These are phyloP conservation scores for Colletotrichum agaves DNA, from an alignment of 2,329 filamentous ascomycete genomes.

Conservation along the genomic window DNA sequence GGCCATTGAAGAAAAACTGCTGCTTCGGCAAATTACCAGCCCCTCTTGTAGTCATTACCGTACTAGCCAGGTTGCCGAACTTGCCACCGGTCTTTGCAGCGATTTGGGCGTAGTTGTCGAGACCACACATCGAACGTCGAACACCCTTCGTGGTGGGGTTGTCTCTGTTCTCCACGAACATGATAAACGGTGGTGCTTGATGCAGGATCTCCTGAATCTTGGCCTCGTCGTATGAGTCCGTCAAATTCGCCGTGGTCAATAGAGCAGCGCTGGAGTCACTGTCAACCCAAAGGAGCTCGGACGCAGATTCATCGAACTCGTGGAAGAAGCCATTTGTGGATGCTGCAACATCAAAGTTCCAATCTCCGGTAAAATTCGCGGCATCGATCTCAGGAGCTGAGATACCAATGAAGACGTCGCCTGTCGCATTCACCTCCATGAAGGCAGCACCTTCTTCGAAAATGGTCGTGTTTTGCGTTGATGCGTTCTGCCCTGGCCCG, in stretches of 20 bases:
- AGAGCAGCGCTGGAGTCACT: constrained; percentile 84
- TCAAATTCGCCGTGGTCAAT: constrained; percentile 81
- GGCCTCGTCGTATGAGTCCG: constrained; percentile 61
- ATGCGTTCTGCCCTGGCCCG: constrained; percentile 65
- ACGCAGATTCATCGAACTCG: constrained; percentile 62
- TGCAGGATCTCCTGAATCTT: constrained; percentile 65
- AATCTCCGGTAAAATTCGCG: constrained; percentile 70
- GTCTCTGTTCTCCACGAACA: constrained; percentile 78
- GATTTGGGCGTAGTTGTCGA: constrained; percentile 74
- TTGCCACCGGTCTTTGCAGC: constrained; percentile 65
- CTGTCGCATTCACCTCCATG: constrained; percentile 68
- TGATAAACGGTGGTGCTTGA: constrained; percentile 71
- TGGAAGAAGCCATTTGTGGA: constrained; percentile 86
- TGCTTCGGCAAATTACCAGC: constrained; percentile 78
- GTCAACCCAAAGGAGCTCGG: constrained; percentile 82
- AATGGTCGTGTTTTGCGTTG: constrained; percentile 55
- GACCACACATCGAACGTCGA: constrained; percentile 83
- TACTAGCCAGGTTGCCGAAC: constrained; percentile 59
- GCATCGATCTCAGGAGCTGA: constrained; percentile 73
- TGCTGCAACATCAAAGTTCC: constrained; percentile 83
- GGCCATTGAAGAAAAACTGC: constrained; percentile 84
- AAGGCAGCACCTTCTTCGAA: constrained; percentile 79
- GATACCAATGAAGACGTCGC: constrained; percentile 81
- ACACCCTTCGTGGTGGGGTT: constrained; percentile 74
- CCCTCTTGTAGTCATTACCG: constrained; percentile 76